Percentiles rank a stretch among this genome's conserved stretches.
These are phyloP conservation scores for Wallemia mellicola DNA, from an alignment of 1,284 basidiomycete genomes.

Conservation along the genomic window DNA sequence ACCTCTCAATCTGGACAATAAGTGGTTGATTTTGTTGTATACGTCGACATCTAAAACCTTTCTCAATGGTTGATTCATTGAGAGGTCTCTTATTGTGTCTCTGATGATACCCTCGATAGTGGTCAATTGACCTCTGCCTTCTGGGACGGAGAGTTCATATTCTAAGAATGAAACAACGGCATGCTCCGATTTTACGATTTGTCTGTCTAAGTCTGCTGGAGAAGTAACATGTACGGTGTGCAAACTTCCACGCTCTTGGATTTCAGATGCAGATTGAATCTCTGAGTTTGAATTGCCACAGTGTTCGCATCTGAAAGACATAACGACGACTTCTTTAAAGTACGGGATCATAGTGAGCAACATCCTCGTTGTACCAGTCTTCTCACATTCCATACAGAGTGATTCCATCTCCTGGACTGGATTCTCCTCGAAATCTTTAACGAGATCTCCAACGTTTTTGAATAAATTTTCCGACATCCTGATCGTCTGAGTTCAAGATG, in stretches of 20 bases:
- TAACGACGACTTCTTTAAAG: conserved; percentile 82
- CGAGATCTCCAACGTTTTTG: not conserved
- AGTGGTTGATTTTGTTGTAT: conserved; percentile 43
- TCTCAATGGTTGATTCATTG: conserved; percentile 56
- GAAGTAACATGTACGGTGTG: conserved; percentile 59
- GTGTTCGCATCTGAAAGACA: conserved; percentile 83
- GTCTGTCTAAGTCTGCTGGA: conserved; percentile 57
- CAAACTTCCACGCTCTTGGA: conserved; percentile 26
- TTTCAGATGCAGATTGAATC: conserved; percentile 65
- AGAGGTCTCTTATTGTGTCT: conserved; percentile 56
- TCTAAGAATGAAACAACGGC: conserved; percentile 65
- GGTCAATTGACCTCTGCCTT: conserved; percentile 65
- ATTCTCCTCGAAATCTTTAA: conserved; percentile 26
- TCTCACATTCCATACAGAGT: conserved; percentile 72
- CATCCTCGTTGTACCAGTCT: conserved; percentile 75
- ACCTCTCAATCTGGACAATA: conserved; percentile 35
- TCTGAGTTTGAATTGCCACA: conserved; percentile 81
- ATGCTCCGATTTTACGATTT: conserved; percentile 66
- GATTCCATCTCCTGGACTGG: conserved; percentile 59
- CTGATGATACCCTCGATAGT: conserved; percentile 79
- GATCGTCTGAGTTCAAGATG: not conserved
- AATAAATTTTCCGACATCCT: not conserved
- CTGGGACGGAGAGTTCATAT: conserved; percentile 66
- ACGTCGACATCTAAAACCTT: conserved; percentile 48
- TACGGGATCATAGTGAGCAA: conserved; percentile 86